Evolutionary conservation across 805 yeast genomes (phyloP).

Genomic region (Pichia thaimueangensis): DNA sequence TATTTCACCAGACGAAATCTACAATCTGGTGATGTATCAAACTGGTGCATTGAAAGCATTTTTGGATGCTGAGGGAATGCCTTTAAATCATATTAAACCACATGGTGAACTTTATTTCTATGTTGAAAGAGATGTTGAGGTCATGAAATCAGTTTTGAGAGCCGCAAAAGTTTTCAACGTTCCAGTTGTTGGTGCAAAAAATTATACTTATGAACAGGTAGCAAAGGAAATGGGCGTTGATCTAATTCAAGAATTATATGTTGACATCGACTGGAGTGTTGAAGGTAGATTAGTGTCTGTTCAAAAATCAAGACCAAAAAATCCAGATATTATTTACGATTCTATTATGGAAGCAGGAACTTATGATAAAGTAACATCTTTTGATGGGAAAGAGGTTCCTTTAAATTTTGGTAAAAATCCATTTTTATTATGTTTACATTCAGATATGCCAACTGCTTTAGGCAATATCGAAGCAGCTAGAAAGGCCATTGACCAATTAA

Average conservation of each 20-base stretch:
- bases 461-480: conserved; percentile 29
- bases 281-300: conserved; percentile 29
- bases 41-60: conserved; percentile 35
- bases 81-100: conserved; percentile 31
- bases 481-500: conserved; percentile 27
- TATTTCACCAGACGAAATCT: conserved; percentile 33
- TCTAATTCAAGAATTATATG: conserved; percentile 33
- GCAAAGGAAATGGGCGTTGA: conserved; percentile 30
- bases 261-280: conserved; percentile 30
- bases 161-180: conserved; percentile 32
- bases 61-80: conserved; percentile 31
- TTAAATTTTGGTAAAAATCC: conserved; percentile 28
- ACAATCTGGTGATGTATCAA: conserved; percentile 32
- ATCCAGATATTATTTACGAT: conserved; percentile 24
- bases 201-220: conserved; percentile 24
- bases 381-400: conserved; percentile 21
- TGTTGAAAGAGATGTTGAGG: conserved; percentile 30
- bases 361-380: conserved; percentile 21
- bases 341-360: conserved; percentile 25
- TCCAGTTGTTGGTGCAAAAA: conserved; percentile 35
- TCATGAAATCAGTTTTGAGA: conserved; percentile 32
- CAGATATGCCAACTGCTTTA: conserved; percentile 34
- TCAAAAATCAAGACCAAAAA: conserved; percentile 25
- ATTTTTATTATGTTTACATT: conserved; percentile 31
- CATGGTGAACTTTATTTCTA: conserved; percentile 36